Base-by-base conservation (phyloP, 2,329 filamentous ascomycete genomes). In the Fusarium brachygibbosum region DNA sequence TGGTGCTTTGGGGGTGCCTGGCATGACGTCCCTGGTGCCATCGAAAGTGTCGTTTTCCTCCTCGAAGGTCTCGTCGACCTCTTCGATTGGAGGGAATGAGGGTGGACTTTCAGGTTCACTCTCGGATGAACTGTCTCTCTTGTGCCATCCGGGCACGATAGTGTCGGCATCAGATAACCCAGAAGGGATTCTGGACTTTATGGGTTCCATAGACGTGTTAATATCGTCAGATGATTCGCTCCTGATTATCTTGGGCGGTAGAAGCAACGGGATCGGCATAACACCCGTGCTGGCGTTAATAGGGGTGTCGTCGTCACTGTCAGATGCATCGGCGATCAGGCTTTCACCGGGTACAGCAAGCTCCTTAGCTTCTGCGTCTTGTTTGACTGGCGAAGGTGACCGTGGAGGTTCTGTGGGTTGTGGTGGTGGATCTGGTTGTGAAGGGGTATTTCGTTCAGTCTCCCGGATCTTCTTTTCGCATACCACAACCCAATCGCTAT, bases 401-500 rank as follows among this genome's bases (percentile, higher is more conserved):
- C 67, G 68, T 52, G 66, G 55, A 34, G 67, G 49, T 19, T 68
- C 64, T 37, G 55, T 34, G 32, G 58, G 25, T 38, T 58, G 59
- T 19, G 60, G 44, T 3, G 60, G 40, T 51, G 48, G 48, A 37
- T 51, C 48, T 31, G 57, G 29, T 31, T 58, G 59, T 25, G 62
- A 50, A 6, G 60, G 42, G 19, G 53, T 71, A 7, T 78, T 76
- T 81, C 82, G 86, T 70, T 94, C 88, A 23, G 88, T 86, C 70
- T 93, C 88, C 50, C 90, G 84, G n/a, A 94, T 86, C 72, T 87
- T 90, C 63, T 86, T 86, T 75, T 97, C 93, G 32, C 92, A 94
- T 48, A 90, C 86, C 48, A 91, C 90, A 42, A 90, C 88, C 96
- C 96, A 99, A 25, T 90, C 86, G 10, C 89, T 88, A 78, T 95